Evolutionary conservation across 169 alveolate genomes (phyloP).

Genomic region (Eimeria zaria): DNA sequence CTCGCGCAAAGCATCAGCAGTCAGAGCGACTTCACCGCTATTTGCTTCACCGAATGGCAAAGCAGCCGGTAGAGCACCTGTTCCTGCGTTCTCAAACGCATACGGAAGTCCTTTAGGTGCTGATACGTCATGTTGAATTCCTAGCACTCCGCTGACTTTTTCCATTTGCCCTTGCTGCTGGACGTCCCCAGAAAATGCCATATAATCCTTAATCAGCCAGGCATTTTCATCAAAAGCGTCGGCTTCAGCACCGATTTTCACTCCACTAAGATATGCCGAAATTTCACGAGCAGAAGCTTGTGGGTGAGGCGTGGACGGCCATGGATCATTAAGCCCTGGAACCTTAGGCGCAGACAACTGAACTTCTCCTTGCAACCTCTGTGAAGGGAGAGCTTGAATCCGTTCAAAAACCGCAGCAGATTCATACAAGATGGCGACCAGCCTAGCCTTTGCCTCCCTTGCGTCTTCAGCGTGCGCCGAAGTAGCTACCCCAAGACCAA

Average conservation of each 20-base stretch:
- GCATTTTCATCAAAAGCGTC: not conserved
- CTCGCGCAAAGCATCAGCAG: not conserved
- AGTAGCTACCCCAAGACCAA: not conserved
- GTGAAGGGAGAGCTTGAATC: not conserved
- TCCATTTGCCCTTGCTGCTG: not conserved
- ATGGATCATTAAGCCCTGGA: not conserved
- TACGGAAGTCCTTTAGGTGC: not conserved
- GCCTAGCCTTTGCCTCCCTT: not conserved
- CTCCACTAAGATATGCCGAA: not conserved
- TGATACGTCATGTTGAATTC: not conserved
- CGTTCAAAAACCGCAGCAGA: slow-evolving; percentile 5
- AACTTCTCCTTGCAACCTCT: not conserved
- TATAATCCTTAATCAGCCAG: not conserved
- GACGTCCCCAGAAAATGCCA: not conserved
- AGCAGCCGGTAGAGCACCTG: not conserved
- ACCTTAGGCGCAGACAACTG: not conserved
- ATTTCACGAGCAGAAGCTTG: not conserved
- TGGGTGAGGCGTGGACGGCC: not conserved
- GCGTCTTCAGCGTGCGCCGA: not conserved
- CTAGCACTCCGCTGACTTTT: not conserved
- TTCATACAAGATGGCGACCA: not conserved
- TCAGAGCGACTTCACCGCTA: not conserved
- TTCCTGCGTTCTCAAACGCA: not conserved
- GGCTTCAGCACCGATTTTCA: not conserved
- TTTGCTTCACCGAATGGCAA: not conserved